phyloP scores from a whole-genome alignment of 2,329 filamentous ascomycete genomes.

The Talaromyces verruculosus region DNA sequence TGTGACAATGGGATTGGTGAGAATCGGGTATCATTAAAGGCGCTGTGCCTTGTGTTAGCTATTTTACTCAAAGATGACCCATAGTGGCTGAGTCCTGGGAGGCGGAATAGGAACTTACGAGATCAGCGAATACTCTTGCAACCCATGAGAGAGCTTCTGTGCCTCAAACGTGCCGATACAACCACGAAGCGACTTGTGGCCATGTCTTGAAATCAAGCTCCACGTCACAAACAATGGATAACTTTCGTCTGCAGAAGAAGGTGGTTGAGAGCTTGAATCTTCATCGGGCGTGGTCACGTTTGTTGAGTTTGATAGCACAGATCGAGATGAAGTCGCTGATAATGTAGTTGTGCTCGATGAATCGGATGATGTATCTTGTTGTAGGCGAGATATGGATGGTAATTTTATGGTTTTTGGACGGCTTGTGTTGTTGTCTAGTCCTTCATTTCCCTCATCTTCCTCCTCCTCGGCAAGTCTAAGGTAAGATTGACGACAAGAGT shows the following conservation, averaged over 20 bases:
- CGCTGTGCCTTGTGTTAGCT: constrained; percentile 41
- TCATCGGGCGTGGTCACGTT: constrained; percentile 47
- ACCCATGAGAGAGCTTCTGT: constrained; percentile 68
- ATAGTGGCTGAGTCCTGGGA: not conserved
- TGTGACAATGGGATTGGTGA: constrained; percentile 56
- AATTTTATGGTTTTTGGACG: constrained; percentile 31
- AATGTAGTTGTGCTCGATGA: constrained; percentile 44
- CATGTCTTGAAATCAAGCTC: constrained; percentile 69
- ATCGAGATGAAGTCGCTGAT: constrained; percentile 51
- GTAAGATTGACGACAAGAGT: not conserved
- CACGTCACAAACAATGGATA: constrained; percentile 91
- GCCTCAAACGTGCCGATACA: constrained; percentile 95
- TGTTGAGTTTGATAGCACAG: constrained; percentile 43
- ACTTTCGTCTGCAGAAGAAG: constrained; percentile 39
- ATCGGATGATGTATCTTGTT: constrained; percentile 36
- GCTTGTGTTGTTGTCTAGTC: constrained; percentile 22
- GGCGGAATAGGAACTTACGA: constrained; percentile 53
- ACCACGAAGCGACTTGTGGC: constrained; percentile 72
- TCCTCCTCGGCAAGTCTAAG: not conserved
- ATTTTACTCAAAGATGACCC: not conserved
- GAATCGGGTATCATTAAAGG: constrained; percentile 65
- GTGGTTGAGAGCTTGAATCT: constrained; percentile 26
- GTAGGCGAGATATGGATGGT: constrained; percentile 37
- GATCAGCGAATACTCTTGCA: constrained; percentile 78
- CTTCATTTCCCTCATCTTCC: constrained; percentile 18